These are phyloP conservation scores for Breynia disticha DNA, from an alignment of 441 rosid genomes.

Conservation along the genomic window DNA sequence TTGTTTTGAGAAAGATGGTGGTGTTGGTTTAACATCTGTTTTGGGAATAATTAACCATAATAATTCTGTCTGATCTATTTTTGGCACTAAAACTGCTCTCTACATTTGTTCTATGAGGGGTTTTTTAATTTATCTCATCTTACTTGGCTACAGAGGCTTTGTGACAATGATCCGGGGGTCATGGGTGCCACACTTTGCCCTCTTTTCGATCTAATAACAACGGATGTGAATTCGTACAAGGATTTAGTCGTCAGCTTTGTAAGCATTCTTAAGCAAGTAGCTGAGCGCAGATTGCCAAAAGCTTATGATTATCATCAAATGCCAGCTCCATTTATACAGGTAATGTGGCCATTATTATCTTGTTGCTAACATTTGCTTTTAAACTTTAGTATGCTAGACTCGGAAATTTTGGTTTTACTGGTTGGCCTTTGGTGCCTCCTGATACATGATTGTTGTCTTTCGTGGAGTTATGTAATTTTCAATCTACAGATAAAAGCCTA, in stretches of 20 bases:
- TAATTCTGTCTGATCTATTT: background rate
- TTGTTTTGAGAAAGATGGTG: background rate
- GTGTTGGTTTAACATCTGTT: background rate
- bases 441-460: too few relatives aligned
- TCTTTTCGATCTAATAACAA: slow-evolving; percentile 65
- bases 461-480: too few relatives aligned
- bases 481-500: too few relatives aligned
- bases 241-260: slow-evolving; percentile 88
- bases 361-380: background rate
- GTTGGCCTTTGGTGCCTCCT: too few relatives aligned
- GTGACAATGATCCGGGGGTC: slow-evolving; percentile 94
- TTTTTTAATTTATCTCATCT: slow-evolving; percentile 6
- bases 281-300: slow-evolving; percentile 84
- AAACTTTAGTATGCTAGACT: background rate
- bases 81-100: background rate
- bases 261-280: slow-evolving; percentile 88
- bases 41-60: background rate
- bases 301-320: slow-evolving; percentile 84
- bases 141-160: slow-evolving; percentile 48
- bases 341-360: slow-evolving; percentile 12
- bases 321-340: slow-evolving; percentile 99
- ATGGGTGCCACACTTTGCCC: slow-evolving; percentile 98
- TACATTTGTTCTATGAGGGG: background rate
- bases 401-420: too few relatives aligned
- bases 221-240: slow-evolving; percentile 63